These are phyloP conservation scores for Podila horticola DNA, from an alignment of 192 early-diverging fungal species.

Conservation along the genomic window DNA sequence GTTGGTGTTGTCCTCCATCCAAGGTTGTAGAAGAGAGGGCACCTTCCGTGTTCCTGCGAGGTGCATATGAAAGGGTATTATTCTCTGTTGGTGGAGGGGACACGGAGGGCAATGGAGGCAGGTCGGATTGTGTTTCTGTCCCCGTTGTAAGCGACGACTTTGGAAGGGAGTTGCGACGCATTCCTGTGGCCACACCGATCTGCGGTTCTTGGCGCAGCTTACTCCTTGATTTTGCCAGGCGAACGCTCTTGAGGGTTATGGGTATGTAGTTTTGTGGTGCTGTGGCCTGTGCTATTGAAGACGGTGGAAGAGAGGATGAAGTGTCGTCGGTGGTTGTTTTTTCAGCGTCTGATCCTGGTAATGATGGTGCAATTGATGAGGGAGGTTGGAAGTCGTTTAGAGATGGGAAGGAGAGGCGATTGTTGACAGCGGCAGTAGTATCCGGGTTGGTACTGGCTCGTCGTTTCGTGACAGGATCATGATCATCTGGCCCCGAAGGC, in stretches of 20 bases:
- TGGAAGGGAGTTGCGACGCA: constrained; percentile 21
- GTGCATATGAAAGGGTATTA: too few species aligned
- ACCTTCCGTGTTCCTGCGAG: constrained; percentile 1
- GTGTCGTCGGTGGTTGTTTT: background rate
- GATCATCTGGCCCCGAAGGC: constrained; percentile 4
- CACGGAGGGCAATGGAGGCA: background rate
- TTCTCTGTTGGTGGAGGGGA: too few species aligned
- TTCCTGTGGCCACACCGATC: constrained; percentile 26
- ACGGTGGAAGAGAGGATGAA: background rate
- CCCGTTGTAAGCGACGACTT: constrained; percentile 1
- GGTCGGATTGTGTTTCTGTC: background rate
- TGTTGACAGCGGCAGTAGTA: background rate
- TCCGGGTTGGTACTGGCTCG: background rate
- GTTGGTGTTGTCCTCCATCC: background rate
- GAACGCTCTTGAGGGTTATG: constrained; percentile 29
- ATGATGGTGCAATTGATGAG: background rate
- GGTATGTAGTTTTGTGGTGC: constrained; percentile 24
- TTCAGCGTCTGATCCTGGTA: background rate
- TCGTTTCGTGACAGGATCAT: constrained; percentile 1
- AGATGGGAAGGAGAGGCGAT: constrained; percentile 34
- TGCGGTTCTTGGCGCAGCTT: constrained; percentile 41
- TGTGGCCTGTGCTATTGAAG: background rate
- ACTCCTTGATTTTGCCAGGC: constrained; percentile 34
- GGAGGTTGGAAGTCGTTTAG: constrained; percentile 20
- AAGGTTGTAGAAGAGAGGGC: background rate